A percentile compares a stretch with the other conserved stretches of the same genome.
phyloP scores from a whole-genome alignment of 352 stramenopile species.

The Globisporangium perplexum region DNA sequence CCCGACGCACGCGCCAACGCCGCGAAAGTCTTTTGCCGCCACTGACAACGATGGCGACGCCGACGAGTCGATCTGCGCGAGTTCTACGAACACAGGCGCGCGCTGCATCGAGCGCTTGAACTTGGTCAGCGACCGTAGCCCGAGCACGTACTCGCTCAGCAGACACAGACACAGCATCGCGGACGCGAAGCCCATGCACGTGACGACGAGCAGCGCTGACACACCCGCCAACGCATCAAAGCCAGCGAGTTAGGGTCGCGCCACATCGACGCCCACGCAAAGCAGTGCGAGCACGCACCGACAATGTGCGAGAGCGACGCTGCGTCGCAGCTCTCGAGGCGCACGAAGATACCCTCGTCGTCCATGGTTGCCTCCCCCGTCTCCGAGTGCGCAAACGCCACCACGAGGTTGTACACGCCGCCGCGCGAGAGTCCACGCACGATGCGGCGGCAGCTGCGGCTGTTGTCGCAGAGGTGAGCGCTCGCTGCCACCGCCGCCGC shows the following conservation, averaged over 20 bases:
- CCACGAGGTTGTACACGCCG: constrained; percentile 37
- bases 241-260: background rate
- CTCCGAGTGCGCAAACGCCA: constrained; percentile 22
- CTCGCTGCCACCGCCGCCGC: background rate
- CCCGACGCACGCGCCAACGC: background rate
- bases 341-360: constrained; percentile 14
- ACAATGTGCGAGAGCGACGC: constrained; percentile 31
- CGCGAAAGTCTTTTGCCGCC: background rate
- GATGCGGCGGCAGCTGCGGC: constrained; percentile 23
- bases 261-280: background rate
- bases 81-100: constrained; percentile 27
- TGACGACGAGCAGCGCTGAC: constrained; percentile 32
- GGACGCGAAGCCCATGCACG: constrained; percentile 36
- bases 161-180: constrained; percentile 32
- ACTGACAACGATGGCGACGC: background rate
- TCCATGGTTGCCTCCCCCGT: constrained; percentile 2
- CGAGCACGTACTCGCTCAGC: constrained; percentile 41
- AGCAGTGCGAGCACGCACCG: constrained; percentile 14
- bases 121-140: constrained; percentile 33
- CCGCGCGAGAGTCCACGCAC: constrained; percentile 28
- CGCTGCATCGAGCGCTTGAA: constrained; percentile 21
- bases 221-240: background rate
- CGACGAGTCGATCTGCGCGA: constrained; percentile 26
- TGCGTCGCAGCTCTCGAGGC: constrained; percentile 36
- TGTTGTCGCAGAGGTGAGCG: constrained; percentile 22